A percentile compares a stretch with the other conserved stretches of the same genome.
These are phyloP conservation scores for Chamaecrista fasciculata DNA, from an alignment of 306 rosid species.

Conservation along the genomic window DNA sequence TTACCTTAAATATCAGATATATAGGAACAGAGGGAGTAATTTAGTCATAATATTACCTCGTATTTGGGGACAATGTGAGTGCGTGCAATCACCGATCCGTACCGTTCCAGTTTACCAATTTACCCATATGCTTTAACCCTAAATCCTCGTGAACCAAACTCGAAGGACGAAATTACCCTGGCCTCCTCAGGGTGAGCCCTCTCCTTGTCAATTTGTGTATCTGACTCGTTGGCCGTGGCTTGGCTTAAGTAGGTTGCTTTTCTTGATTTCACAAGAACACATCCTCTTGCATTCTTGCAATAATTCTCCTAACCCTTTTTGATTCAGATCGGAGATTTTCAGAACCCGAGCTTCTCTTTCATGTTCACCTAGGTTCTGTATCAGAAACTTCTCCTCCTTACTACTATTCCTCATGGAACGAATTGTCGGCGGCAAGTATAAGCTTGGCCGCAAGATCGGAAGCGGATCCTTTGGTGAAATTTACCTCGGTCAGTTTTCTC, in stretches of 20 bases:
- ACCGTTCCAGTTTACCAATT: neutral
- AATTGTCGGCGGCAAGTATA: constrained; percentile 75
- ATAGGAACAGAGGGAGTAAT: no score
- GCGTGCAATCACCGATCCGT: neutral
- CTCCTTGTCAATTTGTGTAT: neutral
- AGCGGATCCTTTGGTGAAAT: constrained; percentile 99
- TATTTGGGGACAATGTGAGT: neutral
- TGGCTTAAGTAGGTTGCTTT: no score
- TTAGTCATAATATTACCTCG: no score
- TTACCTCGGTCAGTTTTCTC: constrained; percentile 57
- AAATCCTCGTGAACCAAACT: neutral
- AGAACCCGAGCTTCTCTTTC: constrained; percentile 22
- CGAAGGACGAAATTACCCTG: constrained; percentile 1
- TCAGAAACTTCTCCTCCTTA: neutral
- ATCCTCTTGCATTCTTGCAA: neutral
- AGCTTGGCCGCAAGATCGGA: constrained; percentile 97
- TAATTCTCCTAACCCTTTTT: neutral
- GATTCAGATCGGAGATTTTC: constrained; percentile 9
- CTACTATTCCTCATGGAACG: constrained; percentile 48
- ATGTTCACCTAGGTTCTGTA: constrained; percentile 32
- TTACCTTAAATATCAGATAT: no score
- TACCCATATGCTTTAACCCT: constrained; percentile 7
- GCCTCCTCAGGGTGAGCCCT: no score
- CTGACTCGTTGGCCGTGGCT: neutral
- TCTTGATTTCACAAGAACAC: neutral